Evolutionary conservation across 2,329 filamentous ascomycete genomes (phyloP), one percentile per base, ranked within the genome.

Genomic region (Sporothrix schenckii): DNA sequence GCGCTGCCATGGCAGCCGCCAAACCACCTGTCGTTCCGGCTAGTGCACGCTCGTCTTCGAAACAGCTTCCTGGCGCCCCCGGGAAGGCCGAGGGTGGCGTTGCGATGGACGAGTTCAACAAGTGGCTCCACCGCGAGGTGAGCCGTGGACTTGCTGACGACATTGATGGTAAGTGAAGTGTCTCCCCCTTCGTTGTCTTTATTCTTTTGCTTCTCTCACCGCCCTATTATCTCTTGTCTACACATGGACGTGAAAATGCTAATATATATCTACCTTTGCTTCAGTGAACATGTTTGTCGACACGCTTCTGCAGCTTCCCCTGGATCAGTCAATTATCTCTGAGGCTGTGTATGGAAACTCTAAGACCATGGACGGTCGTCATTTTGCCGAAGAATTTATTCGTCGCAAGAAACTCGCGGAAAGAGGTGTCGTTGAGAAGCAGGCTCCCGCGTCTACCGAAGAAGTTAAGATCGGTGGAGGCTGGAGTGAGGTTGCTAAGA

Each of bases 401-500:
- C 91, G 94, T 47, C 93, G 94, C 76, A 94, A 94, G 82, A 96
- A 92, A 84, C 87, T 96, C 1, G 94, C 95, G 0, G 94, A 98
- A 75, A 95, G 94, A 83, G 95, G 95, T 52, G 87, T 97, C 53
- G 73, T 80, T 1, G 85, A 97, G 21, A 91, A 93, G 79, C 90
- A 92, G 76, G 85, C 88, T 19, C 84, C 41, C 16, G 47, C 60
- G 14, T 13, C 68, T 2, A 10, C 73, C 6, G n/a, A 61, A 6
- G 54, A 82, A 74, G 79, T 80, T 74, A 83, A 80, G 66, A 77
- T 81, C 34, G 82, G 84, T 34, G 89, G 92, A 69, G 94, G 94
- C 24, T 99, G 95, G 95, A 97, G 87, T 75, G 95, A 98, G 81
- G 95, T 99, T 68, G 95, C 95, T 1, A 98, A 98, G 89, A 97